A percentile compares a stretch with the other conserved stretches of the same genome.
Evolutionary conservation across 1,139 yeast species (phyloP).

Genomic region (Yamadazyma triangularis): DNA sequence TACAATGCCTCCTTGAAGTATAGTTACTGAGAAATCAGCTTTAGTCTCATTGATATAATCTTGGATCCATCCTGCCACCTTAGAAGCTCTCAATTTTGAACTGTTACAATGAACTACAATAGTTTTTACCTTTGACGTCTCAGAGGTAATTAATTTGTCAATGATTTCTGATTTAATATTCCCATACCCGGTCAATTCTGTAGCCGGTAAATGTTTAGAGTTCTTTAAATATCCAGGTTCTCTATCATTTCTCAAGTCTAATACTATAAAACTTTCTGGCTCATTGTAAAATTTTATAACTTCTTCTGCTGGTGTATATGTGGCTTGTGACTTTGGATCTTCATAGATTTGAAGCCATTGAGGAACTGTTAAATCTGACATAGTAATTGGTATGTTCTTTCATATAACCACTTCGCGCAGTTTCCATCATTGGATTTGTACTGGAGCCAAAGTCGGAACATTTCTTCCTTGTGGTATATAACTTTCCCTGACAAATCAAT

Average conservation of each 20-base stretch:
- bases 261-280: slow-evolving; percentile 3
- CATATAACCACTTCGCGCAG: too few relatives aligned
- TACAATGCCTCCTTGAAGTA: slow-evolving; percentile 8
- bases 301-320: slow-evolving; percentile 5
- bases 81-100: slow-evolving; percentile 8
- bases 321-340: slow-evolving; percentile 5
- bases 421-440: too few relatives aligned
- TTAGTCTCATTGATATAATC: slow-evolving; percentile 6
- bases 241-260: slow-evolving; percentile 10
- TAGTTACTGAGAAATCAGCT: slow-evolving; percentile 6
- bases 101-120: slow-evolving; percentile 10
- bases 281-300: slow-evolving; percentile 4
- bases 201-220: slow-evolving; percentile 9
- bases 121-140: slow-evolving; percentile 1
- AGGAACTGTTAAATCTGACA: neutral
- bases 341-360: slow-evolving; percentile 5
- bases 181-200: slow-evolving; percentile 4
- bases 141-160: slow-evolving; percentile 5
- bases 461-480: too few relatives aligned
- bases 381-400: too few relatives aligned
- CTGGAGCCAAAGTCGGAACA: too few relatives aligned
- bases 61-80: slow-evolving; percentile 4
- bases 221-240: slow-evolving; percentile 3
- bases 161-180: slow-evolving; percentile 4
- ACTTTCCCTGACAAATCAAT: too few relatives aligned